These are phyloP conservation scores for Raffaelea deltoideospora DNA, from an alignment of 2,329 filamentous ascomycete species.

Conservation along the genomic window DNA sequence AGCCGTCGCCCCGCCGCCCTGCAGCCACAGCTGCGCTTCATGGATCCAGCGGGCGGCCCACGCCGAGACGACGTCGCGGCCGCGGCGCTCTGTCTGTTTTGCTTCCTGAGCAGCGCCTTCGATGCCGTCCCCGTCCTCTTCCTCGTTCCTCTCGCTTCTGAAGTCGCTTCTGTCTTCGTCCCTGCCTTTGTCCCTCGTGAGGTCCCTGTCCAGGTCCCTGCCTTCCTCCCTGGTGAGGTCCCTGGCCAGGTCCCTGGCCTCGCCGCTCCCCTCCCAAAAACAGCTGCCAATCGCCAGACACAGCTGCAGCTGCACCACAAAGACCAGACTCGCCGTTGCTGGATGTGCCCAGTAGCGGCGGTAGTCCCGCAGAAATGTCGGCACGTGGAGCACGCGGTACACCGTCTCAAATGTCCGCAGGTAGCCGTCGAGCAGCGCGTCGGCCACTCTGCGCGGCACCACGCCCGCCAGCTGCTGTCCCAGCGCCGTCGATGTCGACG, in stretches of 20 bases:
- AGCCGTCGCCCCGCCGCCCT: too few relatives aligned
- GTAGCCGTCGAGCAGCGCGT: conserved; percentile 36
- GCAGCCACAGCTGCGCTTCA: conserved; percentile 36
- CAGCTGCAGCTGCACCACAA: conserved; percentile 37
- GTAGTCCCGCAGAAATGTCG: conserved; percentile 40
- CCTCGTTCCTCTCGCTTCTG: too few relatives aligned
- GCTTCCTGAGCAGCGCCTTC: too few relatives aligned
- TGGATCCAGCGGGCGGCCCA: conserved; percentile 36
- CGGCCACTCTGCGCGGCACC: conserved; percentile 25
- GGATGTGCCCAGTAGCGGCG: conserved; percentile 30
- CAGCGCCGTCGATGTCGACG: conserved; percentile 20
- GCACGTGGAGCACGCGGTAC: conserved; percentile 41
- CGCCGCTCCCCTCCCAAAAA: conserved; percentile 12
- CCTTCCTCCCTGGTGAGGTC: too few relatives aligned
- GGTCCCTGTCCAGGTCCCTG: neutral
- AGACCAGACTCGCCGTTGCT: conserved; percentile 22
- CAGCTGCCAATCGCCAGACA: conserved; percentile 35
- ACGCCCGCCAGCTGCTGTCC: conserved; percentile 24
- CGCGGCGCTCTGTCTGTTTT: conserved; percentile 25
- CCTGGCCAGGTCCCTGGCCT: neutral
- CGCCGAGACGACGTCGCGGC: too few relatives aligned
- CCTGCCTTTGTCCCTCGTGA: too few relatives aligned
- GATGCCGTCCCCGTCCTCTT: conserved; percentile 29
- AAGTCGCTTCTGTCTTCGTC: too few relatives aligned
- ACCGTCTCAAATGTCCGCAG: conserved; percentile 40